These are phyloP conservation scores for Musa acuminata DNA, from an alignment of 176 grass and related monocot species.

Conservation along the genomic window DNA sequence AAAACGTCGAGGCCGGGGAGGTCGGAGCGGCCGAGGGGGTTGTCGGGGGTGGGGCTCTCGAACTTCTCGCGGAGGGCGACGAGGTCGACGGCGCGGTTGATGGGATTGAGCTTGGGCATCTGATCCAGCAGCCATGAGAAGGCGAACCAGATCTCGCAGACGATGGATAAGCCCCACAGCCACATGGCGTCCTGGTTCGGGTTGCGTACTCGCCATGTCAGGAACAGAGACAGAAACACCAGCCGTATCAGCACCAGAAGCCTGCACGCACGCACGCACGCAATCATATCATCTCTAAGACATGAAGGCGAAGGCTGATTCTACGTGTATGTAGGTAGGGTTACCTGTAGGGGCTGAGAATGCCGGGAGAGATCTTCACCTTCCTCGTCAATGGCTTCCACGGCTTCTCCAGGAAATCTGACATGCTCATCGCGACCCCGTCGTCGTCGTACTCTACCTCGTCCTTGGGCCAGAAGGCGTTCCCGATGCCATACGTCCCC, in stretches of 20 bases:
- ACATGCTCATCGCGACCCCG: constrained; percentile 10
- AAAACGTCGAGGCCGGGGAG: constrained; percentile 43
- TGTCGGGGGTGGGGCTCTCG: constrained; percentile 22
- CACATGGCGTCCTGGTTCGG: constrained; percentile 36
- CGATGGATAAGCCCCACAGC: constrained; percentile 43
- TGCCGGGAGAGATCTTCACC: constrained; percentile 12
- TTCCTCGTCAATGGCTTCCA: constrained; percentile 45
- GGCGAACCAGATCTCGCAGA: constrained; percentile 45
- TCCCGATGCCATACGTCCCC: constrained; percentile 78
- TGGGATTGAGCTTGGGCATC: constrained; percentile 39
- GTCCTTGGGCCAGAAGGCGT: constrained; percentile 56
- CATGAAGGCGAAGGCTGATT: no score
- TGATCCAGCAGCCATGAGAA: constrained; percentile 47
- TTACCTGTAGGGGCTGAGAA: constrained; percentile 42
- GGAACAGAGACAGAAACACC: constrained; percentile 23
- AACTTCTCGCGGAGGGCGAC: constrained; percentile 38
- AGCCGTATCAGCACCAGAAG: constrained; percentile 25
- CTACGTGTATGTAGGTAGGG: no score
- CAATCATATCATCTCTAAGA: no score
- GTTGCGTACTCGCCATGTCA: constrained; percentile 27
- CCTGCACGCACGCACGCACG: constrained; percentile 8
- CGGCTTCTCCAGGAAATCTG: constrained; percentile 32
- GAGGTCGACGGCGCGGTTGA: constrained; percentile 34
- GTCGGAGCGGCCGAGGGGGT: constrained; percentile 37
- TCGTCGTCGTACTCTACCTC: constrained; percentile 26